Evolutionary conservation across 257 asterid species (phyloP), one percentile per base, ranked within the genome.

Genomic region (Jacaranda copaia): DNA sequence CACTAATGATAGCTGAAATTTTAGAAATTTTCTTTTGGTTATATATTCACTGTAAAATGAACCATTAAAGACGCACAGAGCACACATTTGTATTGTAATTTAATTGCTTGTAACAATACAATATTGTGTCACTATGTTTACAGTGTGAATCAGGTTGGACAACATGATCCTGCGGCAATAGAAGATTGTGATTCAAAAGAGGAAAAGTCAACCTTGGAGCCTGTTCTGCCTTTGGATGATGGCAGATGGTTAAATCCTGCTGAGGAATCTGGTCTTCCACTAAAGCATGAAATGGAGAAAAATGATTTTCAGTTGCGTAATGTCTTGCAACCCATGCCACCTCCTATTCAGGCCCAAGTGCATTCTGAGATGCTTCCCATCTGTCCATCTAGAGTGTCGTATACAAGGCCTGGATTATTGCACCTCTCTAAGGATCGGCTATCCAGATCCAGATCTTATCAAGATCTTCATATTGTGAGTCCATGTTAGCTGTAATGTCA

Each of bases 381-480:
- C 52, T 86, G 94, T 84, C 97, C 98, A 70, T 80, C 96, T 74
- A 87, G 80, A 82, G 98, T 93, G 85, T 98, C 98, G 48, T 98
- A 95, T 78, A 96, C 98, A 39, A 88, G 97, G 81, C 97, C 99
- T 60, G 99, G 99, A 6, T 96, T 97, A 25, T 88, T 89, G 8
- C 87, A 85, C 46, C 70, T 78, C 60, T 83, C 89, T 80, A 84
- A 84, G 70, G 89, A 91, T 81, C 90, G 86, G 62, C 76, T 80
- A 63, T 77, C 94, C 25, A 79, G 83, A 81, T 87, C 96, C 65
- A 81, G 79, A 77, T 83, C 96, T 48, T 96, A 87, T 81, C 97
- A 90, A 72, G 91, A 93, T 88, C 91, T 96, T 82, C 97, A 96
- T 81, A 88, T 96, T 83, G 99, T 96, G 85, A 91, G 98, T 88